Conservation (phyloP, 169 alveolate species). For the Plasmodium berghei region DNA sequence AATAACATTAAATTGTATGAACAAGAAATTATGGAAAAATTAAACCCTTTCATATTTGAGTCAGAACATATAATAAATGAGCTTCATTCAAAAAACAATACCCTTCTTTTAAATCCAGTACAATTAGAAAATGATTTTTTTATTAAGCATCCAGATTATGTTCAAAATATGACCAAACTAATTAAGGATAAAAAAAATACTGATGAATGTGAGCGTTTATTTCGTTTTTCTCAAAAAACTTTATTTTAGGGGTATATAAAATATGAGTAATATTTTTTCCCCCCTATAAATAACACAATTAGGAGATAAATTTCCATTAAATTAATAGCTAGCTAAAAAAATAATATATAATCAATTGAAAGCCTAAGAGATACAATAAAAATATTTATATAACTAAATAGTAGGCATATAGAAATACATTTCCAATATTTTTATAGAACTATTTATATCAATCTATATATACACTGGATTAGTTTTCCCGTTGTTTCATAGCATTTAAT, state of each 20-base stretch:
- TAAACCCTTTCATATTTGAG: conserved; percentile 52
- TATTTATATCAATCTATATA: too few relatives aligned
- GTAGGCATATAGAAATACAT: too few relatives aligned
- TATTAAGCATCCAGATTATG: conserved; percentile 34
- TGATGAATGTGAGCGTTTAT: conserved; percentile 33
- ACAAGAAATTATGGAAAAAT: conserved; percentile 31
- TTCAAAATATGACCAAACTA: conserved; percentile 31
- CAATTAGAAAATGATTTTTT: conserved; percentile 58
- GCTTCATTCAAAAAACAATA: conserved; percentile 10
- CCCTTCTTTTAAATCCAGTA: background rate
- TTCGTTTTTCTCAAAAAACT: background rate
- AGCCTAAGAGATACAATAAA: too few relatives aligned
- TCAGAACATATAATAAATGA: conserved; percentile 55
- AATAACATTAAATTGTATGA: conserved; percentile 3
- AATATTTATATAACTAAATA: too few relatives aligned
- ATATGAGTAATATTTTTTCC: too few relatives aligned
- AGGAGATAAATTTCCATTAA: too few relatives aligned
- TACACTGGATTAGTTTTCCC: too few relatives aligned
- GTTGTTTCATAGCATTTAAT: too few relatives aligned
- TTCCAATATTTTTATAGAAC: too few relatives aligned
- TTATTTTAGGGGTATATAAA: background rate
- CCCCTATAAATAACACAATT: too few relatives aligned
- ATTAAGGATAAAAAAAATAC: conserved; percentile 10
- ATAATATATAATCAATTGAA: too few relatives aligned
- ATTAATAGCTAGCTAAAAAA: too few relatives aligned